Conservation (phyloP, 2,329 filamentous ascomycete species). For the Stenocarpella maydis region DNA sequence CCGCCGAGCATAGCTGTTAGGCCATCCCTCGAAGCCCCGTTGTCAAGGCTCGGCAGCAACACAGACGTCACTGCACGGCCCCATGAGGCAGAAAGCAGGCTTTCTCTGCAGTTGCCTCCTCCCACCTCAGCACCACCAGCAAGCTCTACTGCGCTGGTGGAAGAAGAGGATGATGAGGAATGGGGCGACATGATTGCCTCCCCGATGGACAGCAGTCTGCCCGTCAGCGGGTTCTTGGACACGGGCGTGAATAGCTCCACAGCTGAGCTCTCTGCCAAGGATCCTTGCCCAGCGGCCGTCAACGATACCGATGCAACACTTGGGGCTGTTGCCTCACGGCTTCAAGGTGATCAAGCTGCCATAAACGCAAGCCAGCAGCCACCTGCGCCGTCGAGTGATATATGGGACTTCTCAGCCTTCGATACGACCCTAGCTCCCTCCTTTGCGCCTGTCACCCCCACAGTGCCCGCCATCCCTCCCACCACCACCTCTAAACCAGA, state of each 20-base stretch:
- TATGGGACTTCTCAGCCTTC: slow-evolving; percentile 35
- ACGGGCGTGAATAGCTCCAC: slow-evolving; percentile 5
- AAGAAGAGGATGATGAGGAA: slow-evolving; percentile 60
- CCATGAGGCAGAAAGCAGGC: slow-evolving; percentile 24
- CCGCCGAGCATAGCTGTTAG: slow-evolving; percentile 28
- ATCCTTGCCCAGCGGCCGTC: background rate
- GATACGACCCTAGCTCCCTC: slow-evolving; percentile 21
- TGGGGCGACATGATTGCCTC: slow-evolving; percentile 69
- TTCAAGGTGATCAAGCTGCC: background rate
- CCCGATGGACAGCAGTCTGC: slow-evolving; percentile 39
- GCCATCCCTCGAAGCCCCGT: slow-evolving; percentile 27
- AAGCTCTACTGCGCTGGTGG: slow-evolving; percentile 16
- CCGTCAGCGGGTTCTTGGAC: slow-evolving; percentile 27
- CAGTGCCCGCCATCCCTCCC: slow-evolving; percentile 27
- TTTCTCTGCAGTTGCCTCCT: slow-evolving; percentile 18
- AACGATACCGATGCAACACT: slow-evolving; percentile 4
- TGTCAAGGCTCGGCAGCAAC: background rate
- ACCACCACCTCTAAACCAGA: slow-evolving; percentile 32
- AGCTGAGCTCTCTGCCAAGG: background rate
- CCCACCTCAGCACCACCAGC: slow-evolving; percentile 14
- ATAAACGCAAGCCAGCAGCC: background rate
- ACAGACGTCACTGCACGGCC: background rate
- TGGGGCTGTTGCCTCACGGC: slow-evolving; percentile 1
- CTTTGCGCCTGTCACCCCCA: background rate
- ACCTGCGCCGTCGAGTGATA: background rate